A percentile compares a stretch with the other conserved stretches of the same genome.
These are phyloP conservation scores for Scutellaria barbata DNA, from an alignment of 257 asterid species.

Conservation along the genomic window DNA sequence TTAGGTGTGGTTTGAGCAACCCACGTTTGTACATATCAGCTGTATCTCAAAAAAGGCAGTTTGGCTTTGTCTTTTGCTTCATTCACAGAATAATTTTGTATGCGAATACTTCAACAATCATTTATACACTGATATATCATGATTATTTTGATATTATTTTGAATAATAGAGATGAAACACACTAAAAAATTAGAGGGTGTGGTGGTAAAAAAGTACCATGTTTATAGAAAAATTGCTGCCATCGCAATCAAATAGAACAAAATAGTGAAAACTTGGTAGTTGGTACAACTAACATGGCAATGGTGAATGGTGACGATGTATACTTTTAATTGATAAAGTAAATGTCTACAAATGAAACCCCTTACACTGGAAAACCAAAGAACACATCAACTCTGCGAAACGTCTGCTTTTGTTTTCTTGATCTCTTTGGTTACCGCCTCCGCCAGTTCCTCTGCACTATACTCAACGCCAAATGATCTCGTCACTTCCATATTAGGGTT, in stretches of 20 bases:
- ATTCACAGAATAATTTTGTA: neutral
- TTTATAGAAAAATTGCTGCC: neutral
- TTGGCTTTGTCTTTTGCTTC: constrained; percentile 25
- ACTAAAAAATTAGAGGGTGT: too few species aligned
- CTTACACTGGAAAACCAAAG: neutral
- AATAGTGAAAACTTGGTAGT: neutral
- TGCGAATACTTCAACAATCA: neutral
- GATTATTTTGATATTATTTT: too few species aligned
- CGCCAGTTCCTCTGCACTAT: constrained; percentile 65
- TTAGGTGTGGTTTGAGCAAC: constrained; percentile 30
- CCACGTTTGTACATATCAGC: constrained; percentile 46
- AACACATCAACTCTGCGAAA: constrained; percentile 30
- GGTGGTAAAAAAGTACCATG: neutral
- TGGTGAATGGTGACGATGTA: neutral
- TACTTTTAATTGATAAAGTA: constrained; percentile 5
- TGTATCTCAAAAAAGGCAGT: constrained; percentile 6
- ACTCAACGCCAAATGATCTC: constrained; percentile 83
- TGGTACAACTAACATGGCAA: neutral
- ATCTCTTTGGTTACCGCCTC: constrained; percentile 65
- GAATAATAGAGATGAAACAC: too few species aligned
- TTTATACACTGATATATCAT: too few species aligned
- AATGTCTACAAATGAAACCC: constrained; percentile 11
- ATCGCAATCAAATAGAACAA: neutral
- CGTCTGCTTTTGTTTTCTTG: constrained; percentile 41
- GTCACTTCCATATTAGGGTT: constrained; percentile 82